Percentiles rank a stretch among this genome's conserved stretches.
phyloP scores from a whole-genome alignment of 352 stramenopile species.

The Phytophthora hybrid region DNA sequence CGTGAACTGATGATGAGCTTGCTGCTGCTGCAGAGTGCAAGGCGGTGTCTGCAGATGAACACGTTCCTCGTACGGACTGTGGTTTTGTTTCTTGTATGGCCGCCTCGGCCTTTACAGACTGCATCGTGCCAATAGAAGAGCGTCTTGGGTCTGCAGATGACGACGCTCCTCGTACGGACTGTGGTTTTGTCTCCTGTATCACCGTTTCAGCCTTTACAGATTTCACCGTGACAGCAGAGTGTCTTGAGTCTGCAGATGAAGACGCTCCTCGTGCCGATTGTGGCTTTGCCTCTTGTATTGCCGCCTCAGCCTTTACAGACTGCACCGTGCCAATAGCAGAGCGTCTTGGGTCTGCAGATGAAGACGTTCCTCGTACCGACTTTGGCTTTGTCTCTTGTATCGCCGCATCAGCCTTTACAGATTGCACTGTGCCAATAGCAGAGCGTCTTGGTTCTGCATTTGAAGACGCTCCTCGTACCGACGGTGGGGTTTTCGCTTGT shows the following conservation, averaged over 20 bases:
- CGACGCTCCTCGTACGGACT: not conserved
- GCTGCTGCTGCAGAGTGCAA: not conserved
- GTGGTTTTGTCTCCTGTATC: not conserved
- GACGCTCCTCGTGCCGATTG: not conserved
- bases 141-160: not conserved
- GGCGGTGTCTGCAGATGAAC: not conserved
- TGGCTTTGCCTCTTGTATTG: not conserved
- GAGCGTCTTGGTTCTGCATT: not conserved
- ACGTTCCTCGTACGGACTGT: not conserved
- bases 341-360: not conserved
- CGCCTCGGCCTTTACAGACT: no score
- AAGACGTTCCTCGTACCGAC: not conserved
- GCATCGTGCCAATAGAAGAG: not conserved
- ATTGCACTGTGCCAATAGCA: not conserved
- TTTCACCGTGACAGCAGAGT: not conserved
- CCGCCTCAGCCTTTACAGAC: no score
- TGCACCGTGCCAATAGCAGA: no score
- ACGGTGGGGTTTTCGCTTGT: not conserved
- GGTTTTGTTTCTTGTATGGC: not conserved
- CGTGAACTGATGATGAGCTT: not conserved
- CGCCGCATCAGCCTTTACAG: not conserved
- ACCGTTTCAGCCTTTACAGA: no score
- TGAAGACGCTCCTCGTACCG: not conserved
- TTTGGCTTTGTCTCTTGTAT: not conserved
- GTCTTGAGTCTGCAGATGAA: not conserved